phyloP scores from a whole-genome alignment of 2,329 filamentous ascomycete genomes.

The Exophiala sp. region DNA sequence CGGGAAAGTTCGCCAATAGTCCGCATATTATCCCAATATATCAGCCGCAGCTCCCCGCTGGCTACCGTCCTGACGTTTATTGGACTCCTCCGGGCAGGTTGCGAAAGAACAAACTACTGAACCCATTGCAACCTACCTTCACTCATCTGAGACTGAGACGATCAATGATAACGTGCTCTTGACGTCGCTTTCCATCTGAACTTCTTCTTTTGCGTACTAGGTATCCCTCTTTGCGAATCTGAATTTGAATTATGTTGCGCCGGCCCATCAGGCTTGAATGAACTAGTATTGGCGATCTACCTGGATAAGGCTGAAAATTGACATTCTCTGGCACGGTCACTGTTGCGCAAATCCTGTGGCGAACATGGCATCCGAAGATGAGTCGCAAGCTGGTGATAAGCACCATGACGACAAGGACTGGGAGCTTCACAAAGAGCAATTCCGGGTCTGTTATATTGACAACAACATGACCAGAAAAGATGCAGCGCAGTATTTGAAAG shows the following conservation, averaged over 20 bases:
- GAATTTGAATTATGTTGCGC: neutral
- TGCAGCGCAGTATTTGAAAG: conserved; percentile 22
- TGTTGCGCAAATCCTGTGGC: neutral
- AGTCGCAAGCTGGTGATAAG: conserved; percentile 16
- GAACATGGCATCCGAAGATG: conserved; percentile 24
- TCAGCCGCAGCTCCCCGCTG: neutral
- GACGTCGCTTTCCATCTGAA: neutral
- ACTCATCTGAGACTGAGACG: neutral
- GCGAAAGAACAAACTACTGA: neutral
- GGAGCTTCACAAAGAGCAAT: conserved; percentile 25
- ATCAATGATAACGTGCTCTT: neutral
- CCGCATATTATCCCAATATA: neutral
- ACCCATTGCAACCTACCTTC: neutral
- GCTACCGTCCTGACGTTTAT: neutral
- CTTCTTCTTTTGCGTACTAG: neutral
- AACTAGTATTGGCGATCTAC: neutral
- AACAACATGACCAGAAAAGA: conserved; percentile 27
- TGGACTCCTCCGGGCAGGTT: too few species aligned
- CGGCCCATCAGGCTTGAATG: neutral
- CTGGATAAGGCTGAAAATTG: conserved; percentile 11
- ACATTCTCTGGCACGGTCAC: neutral
- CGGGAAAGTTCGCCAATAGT: too few species aligned
- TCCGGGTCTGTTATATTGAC: conserved; percentile 25
- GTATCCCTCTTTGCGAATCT: neutral
- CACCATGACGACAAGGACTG: conserved; percentile 28